phyloP scores from a whole-genome alignment of 129 eudicot genomes.

The Lactuca sativa region DNA sequence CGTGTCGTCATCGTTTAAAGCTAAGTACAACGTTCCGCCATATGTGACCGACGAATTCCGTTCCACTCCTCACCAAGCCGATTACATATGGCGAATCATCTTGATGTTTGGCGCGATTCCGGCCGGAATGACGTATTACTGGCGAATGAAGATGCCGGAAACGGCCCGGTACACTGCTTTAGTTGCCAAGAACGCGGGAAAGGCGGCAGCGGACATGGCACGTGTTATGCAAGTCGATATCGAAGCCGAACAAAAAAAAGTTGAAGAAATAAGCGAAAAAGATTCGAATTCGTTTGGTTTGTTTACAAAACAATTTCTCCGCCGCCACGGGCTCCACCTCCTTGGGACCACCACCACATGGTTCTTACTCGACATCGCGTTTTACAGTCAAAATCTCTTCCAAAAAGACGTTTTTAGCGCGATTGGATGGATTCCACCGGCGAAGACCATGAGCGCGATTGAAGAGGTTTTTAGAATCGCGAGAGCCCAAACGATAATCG shows the following conservation, averaged over 20 bases:
- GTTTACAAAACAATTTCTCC: slow-evolving; percentile 49
- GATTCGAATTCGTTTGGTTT: slow-evolving; percentile 38
- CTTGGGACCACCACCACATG: slow-evolving; percentile 66
- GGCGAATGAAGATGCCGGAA: slow-evolving; percentile 48
- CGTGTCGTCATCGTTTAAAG: slow-evolving; percentile 19
- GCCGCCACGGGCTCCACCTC: slow-evolving; percentile 65
- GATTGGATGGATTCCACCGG: slow-evolving; percentile 55
- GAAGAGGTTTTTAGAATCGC: slow-evolving; percentile 62
- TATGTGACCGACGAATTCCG: neutral
- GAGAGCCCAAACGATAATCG: slow-evolving; percentile 72
- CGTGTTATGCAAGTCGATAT: slow-evolving; percentile 53
- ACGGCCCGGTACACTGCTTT: slow-evolving; percentile 40
- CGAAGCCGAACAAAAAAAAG: slow-evolving; percentile 42
- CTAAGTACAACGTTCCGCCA: slow-evolving; percentile 16
- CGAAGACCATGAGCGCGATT: slow-evolving; percentile 56
- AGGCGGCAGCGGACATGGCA: slow-evolving; percentile 69
- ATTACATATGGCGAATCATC: slow-evolving; percentile 39
- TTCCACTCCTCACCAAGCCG: slow-evolving; percentile 38
- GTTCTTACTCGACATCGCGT: slow-evolving; percentile 76
- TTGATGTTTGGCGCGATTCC: slow-evolving; percentile 44
- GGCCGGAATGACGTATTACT: slow-evolving; percentile 36
- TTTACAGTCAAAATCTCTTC: slow-evolving; percentile 66
- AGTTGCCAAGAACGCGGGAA: slow-evolving; percentile 36
- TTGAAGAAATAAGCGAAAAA: slow-evolving; percentile 20
- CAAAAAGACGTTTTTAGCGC: slow-evolving; percentile 70